Conservation (phyloP, 2,329 filamentous ascomycete species). For the Xylaria sp. region DNA sequence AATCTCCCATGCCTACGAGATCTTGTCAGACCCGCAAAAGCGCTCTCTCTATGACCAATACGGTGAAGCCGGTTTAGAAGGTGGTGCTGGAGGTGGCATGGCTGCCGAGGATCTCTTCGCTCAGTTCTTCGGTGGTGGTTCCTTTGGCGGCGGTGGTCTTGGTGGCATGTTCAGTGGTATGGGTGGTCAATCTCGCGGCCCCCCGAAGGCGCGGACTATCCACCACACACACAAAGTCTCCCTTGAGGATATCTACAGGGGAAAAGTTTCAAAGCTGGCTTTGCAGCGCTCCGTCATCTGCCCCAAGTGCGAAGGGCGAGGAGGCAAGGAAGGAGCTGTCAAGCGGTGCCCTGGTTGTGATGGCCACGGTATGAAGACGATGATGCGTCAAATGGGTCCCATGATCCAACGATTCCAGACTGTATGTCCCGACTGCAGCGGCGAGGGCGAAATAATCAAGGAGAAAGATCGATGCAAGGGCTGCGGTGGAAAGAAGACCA, state of each 20-base stretch:
- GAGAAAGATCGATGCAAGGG: slow-evolving; percentile 98
- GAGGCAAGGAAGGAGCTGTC: slow-evolving; percentile 97
- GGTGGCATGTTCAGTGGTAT: slow-evolving; percentile 81
- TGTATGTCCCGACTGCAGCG: slow-evolving; percentile 97
- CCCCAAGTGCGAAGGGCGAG: slow-evolving; percentile 90
- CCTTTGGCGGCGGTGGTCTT: slow-evolving; percentile 74
- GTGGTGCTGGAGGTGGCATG: slow-evolving; percentile 86
- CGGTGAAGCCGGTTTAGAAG: slow-evolving; percentile 95
- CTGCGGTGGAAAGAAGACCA: slow-evolving; percentile 97
- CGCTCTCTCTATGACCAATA: slow-evolving; percentile 94
- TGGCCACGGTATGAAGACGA: slow-evolving; percentile 97
- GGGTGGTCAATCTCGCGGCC: slow-evolving; percentile 82
- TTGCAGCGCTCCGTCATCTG: slow-evolving; percentile 98
- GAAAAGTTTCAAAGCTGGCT: slow-evolving; percentile 97
- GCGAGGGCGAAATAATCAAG: slow-evolving; percentile 95
- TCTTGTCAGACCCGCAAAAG: slow-evolving; percentile 92
- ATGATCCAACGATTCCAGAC: slow-evolving; percentile 99
- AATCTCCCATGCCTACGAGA: slow-evolving; percentile 93
- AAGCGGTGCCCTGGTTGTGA: slow-evolving; percentile 92
- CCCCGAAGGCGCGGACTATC: slow-evolving; percentile 90
- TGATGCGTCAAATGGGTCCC: slow-evolving; percentile 99
- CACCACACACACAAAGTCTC: slow-evolving; percentile 99
- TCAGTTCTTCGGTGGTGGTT: slow-evolving; percentile 89
- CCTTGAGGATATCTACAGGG: slow-evolving; percentile 96
- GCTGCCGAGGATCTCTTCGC: slow-evolving; percentile 95